Evolutionary conservation across 352 stramenopile species (phyloP), one percentile per base, ranked within the genome.

Genomic region (Phytophthora niederhauseri): DNA sequence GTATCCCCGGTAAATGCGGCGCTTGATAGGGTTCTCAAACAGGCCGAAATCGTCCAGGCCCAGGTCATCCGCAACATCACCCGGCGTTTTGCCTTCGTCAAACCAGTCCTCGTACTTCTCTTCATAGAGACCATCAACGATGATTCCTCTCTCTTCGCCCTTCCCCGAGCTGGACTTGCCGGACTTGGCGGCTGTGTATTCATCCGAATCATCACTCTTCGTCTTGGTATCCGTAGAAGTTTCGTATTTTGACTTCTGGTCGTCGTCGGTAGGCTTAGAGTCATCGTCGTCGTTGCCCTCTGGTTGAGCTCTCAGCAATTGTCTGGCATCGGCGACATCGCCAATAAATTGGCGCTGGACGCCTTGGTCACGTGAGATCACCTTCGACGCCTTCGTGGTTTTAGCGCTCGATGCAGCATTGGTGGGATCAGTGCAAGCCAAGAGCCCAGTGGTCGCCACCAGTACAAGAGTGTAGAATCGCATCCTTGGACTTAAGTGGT

Each of bases 21-120:
- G 22, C 12, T 56, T 56, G 22, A 56, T 6, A 38, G 50, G 50
- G 26, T 22, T 56, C 14, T 56, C 50, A 22, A 56, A 38, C 6
- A 56, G 26, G 15, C 22, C 49, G 14, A n/a, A 56, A 5, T 56
- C 50, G 26, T 43, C 50, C 22, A 41, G 15, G 2, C 50, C 50
- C 14, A 56, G 11, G 22, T 56, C 24, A 15, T 34, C 50, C 2
- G 50, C 50, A 41, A 56, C 50, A 24, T 56, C 26, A 4, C 11
- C 15, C 11, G 50, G 50, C 26, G 50, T 43, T 22, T 56, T 56
- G 15, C 26, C 50, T 41, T 56, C 50, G 15, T 56, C 50, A 6
- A 56, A 43, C 50, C 50, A 56, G 11, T 56, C 50, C 15, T 43
- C 19, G 14, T 55, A 55, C 14, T 55, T 36, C 15, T 55, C 49